phyloP scores from a whole-genome alignment of 2,329 filamentous ascomycete species.

The Hypoxylon sp. region DNA sequence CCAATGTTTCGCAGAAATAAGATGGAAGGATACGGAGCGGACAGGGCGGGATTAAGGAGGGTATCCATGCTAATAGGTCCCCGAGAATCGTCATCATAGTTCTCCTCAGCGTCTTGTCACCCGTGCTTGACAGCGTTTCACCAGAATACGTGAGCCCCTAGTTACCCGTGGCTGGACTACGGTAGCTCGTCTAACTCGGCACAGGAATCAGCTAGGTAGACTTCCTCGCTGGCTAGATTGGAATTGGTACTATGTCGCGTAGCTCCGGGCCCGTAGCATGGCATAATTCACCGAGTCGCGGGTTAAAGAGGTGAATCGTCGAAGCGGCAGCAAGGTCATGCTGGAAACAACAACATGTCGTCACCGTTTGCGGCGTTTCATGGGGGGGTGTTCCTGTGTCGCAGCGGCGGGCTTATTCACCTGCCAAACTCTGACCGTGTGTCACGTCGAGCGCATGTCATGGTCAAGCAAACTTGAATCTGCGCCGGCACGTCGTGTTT shows the following conservation, averaged over 20 bases:
- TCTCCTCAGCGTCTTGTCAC: slow-evolving; percentile 16
- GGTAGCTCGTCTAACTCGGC: no score
- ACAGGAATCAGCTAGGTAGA: no score
- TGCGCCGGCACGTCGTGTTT: slow-evolving; percentile 19
- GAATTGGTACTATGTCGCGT: background rate
- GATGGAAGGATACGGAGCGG: background rate
- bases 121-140: slow-evolving; percentile 37
- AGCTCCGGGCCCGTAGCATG: slow-evolving; percentile 2
- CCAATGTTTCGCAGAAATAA: background rate
- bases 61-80: slow-evolving; percentile 22
- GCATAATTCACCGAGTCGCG: slow-evolving; percentile 27
- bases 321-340: background rate
- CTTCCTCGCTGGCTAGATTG: no score
- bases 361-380: slow-evolving; percentile 30
- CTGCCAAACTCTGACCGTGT: slow-evolving; percentile 8
- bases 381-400: background rate
- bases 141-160: slow-evolving; percentile 20
- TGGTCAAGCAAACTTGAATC: slow-evolving; percentile 23
- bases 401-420: slow-evolving; percentile 3
- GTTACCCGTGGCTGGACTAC: slow-evolving; percentile 27
- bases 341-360: slow-evolving; percentile 9
- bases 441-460: background rate
- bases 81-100: slow-evolving; percentile 27
- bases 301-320: no score
- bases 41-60: background rate